phyloP scores from a whole-genome alignment of 148 eudicot species.

The Chenopodium formosanum region DNA sequence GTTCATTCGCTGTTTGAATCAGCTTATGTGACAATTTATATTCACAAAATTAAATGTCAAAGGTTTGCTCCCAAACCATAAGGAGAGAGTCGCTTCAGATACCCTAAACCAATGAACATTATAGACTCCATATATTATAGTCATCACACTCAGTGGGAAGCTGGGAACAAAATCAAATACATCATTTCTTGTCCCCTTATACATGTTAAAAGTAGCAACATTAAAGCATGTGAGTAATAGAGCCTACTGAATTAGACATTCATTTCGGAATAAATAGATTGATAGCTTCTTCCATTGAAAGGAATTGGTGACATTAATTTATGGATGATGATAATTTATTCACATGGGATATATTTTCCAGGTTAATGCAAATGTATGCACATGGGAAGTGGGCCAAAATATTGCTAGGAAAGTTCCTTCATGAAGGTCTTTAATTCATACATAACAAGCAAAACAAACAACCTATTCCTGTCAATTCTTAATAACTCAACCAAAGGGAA shows the following conservation, averaged over 20 bases:
- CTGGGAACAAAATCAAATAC: not conserved
- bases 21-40: not conserved
- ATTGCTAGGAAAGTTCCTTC: not conserved
- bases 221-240: not conserved
- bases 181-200: not conserved
- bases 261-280: not conserved
- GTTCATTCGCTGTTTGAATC: not conserved
- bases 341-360: not conserved
- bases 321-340: not conserved
- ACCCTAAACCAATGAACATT: not conserved
- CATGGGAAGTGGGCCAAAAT: slow-evolving; percentile 11
- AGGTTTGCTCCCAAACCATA: not conserved
- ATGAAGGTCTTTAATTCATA: not conserved
- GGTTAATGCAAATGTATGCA: not conserved
- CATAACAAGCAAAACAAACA: not conserved
- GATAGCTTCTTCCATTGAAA: not conserved
- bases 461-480: not conserved
- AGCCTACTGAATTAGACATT: not conserved
- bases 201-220: not conserved
- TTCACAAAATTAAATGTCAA: not conserved
- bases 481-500: not conserved
- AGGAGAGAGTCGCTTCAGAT: not conserved
- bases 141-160: not conserved
- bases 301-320: not conserved
- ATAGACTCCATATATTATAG: not conserved